phyloP scores from a whole-genome alignment of 2,329 filamentous ascomycete genomes.

The Clarireedia hainanense region DNA sequence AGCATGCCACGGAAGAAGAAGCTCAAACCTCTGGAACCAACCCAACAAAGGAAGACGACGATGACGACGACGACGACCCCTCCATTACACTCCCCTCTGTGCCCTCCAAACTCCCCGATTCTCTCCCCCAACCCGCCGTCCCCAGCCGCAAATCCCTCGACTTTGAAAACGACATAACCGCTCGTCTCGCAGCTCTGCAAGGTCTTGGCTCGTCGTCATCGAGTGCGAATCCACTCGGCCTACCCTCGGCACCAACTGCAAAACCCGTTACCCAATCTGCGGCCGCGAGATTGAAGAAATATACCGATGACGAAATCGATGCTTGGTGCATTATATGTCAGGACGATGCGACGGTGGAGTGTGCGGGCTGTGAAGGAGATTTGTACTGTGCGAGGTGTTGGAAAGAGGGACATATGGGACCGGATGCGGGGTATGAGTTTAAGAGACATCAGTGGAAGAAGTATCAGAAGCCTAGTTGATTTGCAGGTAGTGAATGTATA shows the following conservation, averaged over 20 bases:
- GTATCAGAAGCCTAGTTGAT: constrained; percentile 36
- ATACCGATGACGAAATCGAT: constrained; percentile 63
- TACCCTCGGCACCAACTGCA: constrained; percentile 27
- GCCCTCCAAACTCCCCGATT: constrained; percentile 18
- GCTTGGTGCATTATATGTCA: constrained; percentile 79
- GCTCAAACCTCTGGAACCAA: not conserved
- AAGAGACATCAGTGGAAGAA: constrained; percentile 59
- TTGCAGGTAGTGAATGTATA: not conserved
- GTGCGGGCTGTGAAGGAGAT: constrained; percentile 62
- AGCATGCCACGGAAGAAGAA: not conserved
- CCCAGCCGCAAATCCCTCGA: constrained; percentile 19
- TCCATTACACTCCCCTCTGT: constrained; percentile 19
- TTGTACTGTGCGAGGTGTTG: constrained; percentile 74
- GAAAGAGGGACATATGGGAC: constrained; percentile 70
- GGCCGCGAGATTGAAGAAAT: constrained; percentile 25
- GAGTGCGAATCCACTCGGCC: constrained; percentile 15
- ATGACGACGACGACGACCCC: constrained; percentile 1
- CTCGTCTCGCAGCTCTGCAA: constrained; percentile 25
- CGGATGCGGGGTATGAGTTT: constrained; percentile 63
- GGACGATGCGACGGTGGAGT: constrained; percentile 66
- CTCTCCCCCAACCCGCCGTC: not conserved
- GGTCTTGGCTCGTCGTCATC: constrained; percentile 6
- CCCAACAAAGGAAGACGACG: not conserved
- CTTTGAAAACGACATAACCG: constrained; percentile 24
- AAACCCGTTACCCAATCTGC: constrained; percentile 17